A percentile compares a stretch with the other conserved stretches of the same genome.
Evolutionary conservation across 768 basidiomycete species (phyloP).

Genomic region (Hygrocybe punicea): DNA sequence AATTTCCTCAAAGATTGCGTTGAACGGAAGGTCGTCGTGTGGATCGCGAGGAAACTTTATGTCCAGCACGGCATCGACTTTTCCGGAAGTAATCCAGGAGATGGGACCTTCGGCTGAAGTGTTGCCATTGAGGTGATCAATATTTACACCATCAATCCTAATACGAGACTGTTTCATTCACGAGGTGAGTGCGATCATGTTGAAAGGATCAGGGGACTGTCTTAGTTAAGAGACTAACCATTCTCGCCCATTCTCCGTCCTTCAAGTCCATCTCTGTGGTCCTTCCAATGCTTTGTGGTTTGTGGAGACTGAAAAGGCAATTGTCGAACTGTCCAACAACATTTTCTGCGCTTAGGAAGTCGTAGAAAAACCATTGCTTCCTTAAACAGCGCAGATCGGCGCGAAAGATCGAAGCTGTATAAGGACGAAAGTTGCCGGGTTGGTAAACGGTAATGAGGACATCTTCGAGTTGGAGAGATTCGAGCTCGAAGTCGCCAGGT

Average conservation of each 20-base stretch:
- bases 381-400: conserved; percentile 81
- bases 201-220: background rate
- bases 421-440: conserved; percentile 87
- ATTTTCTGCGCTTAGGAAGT: conserved; percentile 89
- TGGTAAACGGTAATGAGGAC: conserved; percentile 93
- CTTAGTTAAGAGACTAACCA: conserved; percentile 62
- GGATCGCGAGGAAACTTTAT: conserved; percentile 92
- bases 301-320: conserved; percentile 93
- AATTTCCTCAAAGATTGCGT: conserved; percentile 83
- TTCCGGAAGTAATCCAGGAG: conserved; percentile 97
- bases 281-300: conserved; percentile 91
- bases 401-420: conserved; percentile 88
- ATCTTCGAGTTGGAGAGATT: conserved; percentile 87
- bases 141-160: conserved; percentile 92
- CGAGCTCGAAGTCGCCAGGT: conserved; percentile 88
- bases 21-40: conserved; percentile 62
- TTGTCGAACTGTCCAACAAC: conserved; percentile 98
- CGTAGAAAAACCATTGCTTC: conserved; percentile 95
- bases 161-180: conserved; percentile 73
- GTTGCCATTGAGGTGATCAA: conserved; percentile 89
- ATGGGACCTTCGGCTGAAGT: conserved; percentile 83
- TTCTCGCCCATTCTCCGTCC: conserved; percentile 80
- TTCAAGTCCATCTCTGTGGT: conserved; percentile 82
- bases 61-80: conserved; percentile 94
- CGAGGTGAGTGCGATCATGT: no score